Evolutionary conservation across 306 rosid genomes (phyloP), one percentile per base, ranked within the genome.

Genomic region (Vachellia collinsii): DNA sequence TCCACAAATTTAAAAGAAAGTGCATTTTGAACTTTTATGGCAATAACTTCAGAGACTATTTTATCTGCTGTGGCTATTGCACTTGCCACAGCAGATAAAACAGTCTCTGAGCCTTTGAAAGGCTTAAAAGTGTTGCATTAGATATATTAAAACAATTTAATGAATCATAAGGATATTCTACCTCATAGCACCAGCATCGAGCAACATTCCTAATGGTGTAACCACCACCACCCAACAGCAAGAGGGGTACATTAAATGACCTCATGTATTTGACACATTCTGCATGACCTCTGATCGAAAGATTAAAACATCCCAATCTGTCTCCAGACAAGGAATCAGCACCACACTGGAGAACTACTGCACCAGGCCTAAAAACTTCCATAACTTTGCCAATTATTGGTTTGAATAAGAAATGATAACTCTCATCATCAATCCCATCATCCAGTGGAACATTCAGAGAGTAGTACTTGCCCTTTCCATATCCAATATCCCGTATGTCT

Each of bases 161-260:
- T 53, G 25, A 39, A 66, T 53, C 61, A 53, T 22, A 82, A 65
- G 53, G 74, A 50, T 46, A 82, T 39, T 22, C 54, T 88, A 91
- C 97, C 97, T 93, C 97, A 8, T 91, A 93, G 87, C 97, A 93
- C 97, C 96, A 93, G 81, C 97, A 93, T 3, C 97, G 94, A 79
- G 97, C 96, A 88, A 93, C 97, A 80, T 93, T 93, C 42, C 97
- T 89, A 69, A 93, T 93, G 81, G 97, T 93, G 76, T 93, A 93
- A 84, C 97, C 97, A 39, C 97, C 97, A 1, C 97, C 97, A 61
- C 97, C 97, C 39, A 92, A 87, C 36, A 91, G 88, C 89, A 92
- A 83, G 71, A 93, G 88, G 56, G 97, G 97, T 65, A 93, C 97
- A 79, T 93, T 93, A 88, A 93, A 93, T 41, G 97, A 93, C 79